Evolutionary conservation across 305 asterid species (phyloP).

Genomic region (Solanum chacoense): DNA sequence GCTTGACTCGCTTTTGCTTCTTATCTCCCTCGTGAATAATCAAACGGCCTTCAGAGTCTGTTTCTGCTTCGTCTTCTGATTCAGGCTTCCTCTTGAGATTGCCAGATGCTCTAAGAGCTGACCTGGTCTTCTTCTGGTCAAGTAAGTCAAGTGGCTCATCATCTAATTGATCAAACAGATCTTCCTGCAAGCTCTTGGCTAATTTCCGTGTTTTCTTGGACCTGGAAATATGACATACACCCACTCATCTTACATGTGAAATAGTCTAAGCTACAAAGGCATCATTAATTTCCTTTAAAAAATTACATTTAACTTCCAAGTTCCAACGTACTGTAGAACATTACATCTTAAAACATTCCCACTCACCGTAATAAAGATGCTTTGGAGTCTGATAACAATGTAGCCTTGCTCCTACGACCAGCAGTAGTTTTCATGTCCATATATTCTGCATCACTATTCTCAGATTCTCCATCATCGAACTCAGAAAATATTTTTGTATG

Average conservation of each 20-base stretch:
- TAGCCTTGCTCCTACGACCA: constrained; percentile 36
- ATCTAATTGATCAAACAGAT: constrained; percentile 59
- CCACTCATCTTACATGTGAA: neutral
- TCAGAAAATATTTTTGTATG: constrained; percentile 87
- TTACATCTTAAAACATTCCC: neutral
- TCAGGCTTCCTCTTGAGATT: constrained; percentile 33
- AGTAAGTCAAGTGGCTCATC: constrained; percentile 93
- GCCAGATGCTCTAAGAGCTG: constrained; percentile 66
- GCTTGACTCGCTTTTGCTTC: constrained; percentile 29
- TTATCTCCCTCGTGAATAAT: constrained; percentile 41
- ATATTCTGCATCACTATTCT: constrained; percentile 40
- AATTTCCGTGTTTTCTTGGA: constrained; percentile 45
- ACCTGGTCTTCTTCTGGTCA: constrained; percentile 61
- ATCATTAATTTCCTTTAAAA: neutral
- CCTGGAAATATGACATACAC: constrained; percentile 22
- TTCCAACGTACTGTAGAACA: neutral
- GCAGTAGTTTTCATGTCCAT: constrained; percentile 27
- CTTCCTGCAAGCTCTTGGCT: constrained; percentile 77
- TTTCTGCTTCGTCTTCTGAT: constrained; percentile 69
- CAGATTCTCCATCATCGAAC: constrained; percentile 52
- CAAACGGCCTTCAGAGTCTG: constrained; percentile 78
- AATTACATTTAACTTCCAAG: neutral
- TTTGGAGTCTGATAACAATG: constrained; percentile 34
- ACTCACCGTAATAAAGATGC: constrained; percentile 55
- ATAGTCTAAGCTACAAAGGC: neutral